phyloP scores from a whole-genome alignment of 1,284 basidiomycete species.

The Irpex sp. region DNA sequence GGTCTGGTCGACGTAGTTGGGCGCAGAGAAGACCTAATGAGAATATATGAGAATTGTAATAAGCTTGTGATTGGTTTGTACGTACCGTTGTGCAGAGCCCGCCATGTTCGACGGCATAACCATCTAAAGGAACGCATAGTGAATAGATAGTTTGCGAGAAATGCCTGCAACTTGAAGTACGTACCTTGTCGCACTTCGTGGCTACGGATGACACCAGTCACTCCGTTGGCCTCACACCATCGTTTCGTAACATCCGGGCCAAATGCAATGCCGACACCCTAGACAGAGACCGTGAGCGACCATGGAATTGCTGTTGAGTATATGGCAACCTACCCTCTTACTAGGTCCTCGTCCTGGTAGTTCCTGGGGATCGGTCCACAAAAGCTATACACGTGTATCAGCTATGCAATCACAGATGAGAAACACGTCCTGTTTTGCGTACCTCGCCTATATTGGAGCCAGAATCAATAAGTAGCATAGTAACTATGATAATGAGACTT shows the following conservation, averaged over 20 bases:
- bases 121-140: conserved; percentile 43
- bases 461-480: not conserved
- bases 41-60: not conserved
- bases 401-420: not conserved
- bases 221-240: conserved; percentile 87
- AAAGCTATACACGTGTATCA: conserved; percentile 36
- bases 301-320: not conserved
- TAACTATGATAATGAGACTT: conserved; percentile 25
- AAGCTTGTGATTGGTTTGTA: not conserved
- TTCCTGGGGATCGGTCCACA: conserved; percentile 97
- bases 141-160: not conserved
- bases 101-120: conserved; percentile 87
- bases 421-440: conserved; percentile 12
- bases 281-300: not conserved
- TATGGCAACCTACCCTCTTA: conserved; percentile 66
- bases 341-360: conserved; percentile 90
- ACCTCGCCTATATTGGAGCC: conserved; percentile 48
- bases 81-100: conserved; percentile 85
- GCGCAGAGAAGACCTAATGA: conserved; percentile 73
- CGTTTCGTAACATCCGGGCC: conserved; percentile 89
- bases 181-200: conserved; percentile 95
- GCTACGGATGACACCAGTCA: conserved; percentile 90
- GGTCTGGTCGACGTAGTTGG: conserved; percentile 82
- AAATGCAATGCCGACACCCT: conserved; percentile 95
- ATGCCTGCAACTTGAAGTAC: conserved; percentile 2